phyloP scores from a whole-genome alignment of 2,329 filamentous ascomycete species.

The Diaporthe humulicola region DNA sequence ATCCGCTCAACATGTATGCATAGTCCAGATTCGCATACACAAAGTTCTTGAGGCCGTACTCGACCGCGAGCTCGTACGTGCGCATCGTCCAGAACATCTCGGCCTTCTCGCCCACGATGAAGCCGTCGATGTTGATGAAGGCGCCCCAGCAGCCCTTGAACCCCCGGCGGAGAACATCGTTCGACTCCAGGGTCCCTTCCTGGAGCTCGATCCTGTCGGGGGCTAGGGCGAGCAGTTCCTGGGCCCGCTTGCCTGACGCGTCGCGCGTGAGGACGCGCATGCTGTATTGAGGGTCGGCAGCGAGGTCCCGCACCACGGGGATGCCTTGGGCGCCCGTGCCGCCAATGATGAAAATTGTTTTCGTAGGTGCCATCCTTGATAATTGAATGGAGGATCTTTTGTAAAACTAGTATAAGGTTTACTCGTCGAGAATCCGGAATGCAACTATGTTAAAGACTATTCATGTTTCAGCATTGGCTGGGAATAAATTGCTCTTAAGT shows the following conservation, averaged over 20 bases:
- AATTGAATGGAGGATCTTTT: too few relatives aligned
- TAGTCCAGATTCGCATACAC: conserved; percentile 41
- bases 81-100: conserved; percentile 42
- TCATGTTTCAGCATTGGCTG: background rate
- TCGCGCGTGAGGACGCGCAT: conserved; percentile 63
- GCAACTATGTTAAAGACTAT: background rate
- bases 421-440: background rate
- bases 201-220: conserved; percentile 58
- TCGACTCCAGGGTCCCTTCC: conserved; percentile 61
- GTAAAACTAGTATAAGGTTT: background rate
- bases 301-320: conserved; percentile 59
- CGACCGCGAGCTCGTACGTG: conserved; percentile 41
- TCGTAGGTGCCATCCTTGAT: background rate
- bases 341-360: conserved; percentile 56
- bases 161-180: conserved; percentile 57
- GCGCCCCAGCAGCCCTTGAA: conserved; percentile 58
- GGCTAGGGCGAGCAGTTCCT: conserved; percentile 56
- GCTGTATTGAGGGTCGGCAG: conserved; percentile 57
- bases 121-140: conserved; percentile 44
- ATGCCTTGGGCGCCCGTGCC: conserved; percentile 66
- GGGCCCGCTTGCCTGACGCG: conserved; percentile 54
- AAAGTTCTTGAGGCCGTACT: conserved; percentile 37
- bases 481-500: background rate
- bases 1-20: conserved; percentile 39
- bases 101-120: conserved; percentile 42